Percentiles rank a stretch among this genome's conserved stretches.
These are phyloP conservation scores for Murraya koenigii DNA, from an alignment of 345 rosid genomes.

Conservation along the genomic window DNA sequence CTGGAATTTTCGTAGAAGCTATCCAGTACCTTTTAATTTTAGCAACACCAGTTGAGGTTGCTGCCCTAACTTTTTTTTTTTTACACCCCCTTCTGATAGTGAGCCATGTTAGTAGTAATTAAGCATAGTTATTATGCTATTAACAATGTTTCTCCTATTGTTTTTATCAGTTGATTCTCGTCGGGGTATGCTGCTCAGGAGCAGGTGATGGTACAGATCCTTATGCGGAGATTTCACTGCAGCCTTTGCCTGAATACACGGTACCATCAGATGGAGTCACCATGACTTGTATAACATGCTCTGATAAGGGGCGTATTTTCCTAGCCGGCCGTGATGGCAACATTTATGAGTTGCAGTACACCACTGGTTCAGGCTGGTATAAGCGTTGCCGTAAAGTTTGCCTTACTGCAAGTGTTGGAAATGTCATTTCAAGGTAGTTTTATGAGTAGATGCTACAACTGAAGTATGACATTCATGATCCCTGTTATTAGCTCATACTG, in stretches of 20 bases:
- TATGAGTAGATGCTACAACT: constrained; percentile 9
- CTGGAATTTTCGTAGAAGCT: constrained; percentile 91
- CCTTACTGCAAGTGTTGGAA: constrained; percentile 92
- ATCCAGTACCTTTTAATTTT: constrained; percentile 82
- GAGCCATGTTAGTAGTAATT: background rate
- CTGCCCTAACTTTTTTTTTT: background rate
- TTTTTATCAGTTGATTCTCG: constrained; percentile 79
- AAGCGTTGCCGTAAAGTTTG: constrained; percentile 91
- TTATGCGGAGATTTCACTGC: constrained; percentile 84
- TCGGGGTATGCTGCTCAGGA: constrained; percentile 89
- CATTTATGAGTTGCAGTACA: constrained; percentile 78
- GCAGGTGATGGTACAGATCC: constrained; percentile 87
- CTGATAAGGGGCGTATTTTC: constrained; percentile 87
- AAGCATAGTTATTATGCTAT: background rate
- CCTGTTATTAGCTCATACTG: background rate
- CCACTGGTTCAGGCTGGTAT: constrained; percentile 90
- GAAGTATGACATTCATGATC: background rate
- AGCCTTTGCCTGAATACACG: constrained; percentile 85
- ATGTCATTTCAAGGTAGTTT: constrained; percentile 83
- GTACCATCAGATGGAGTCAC: constrained; percentile 91
- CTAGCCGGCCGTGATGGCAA: constrained; percentile 95
- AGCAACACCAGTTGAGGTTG: constrained; percentile 93
- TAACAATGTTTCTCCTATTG: constrained; percentile 20
- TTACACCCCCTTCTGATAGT: background rate
- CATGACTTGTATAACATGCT: constrained; percentile 80